phyloP scores from a whole-genome alignment of 176 grass and related monocot species.

The Avena sativa region DNA sequence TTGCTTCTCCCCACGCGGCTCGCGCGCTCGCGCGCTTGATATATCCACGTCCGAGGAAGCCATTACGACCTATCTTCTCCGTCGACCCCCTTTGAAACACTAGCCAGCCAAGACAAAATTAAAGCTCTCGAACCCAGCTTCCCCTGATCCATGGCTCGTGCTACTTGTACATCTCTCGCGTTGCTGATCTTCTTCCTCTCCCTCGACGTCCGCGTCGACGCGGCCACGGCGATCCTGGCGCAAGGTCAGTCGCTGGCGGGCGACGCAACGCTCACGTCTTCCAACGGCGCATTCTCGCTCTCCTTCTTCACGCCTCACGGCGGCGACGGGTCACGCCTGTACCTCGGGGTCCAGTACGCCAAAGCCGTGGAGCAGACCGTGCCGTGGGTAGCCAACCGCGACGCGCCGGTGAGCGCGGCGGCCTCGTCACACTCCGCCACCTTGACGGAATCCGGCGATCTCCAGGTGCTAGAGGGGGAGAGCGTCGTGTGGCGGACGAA shows the following conservation, averaged over 20 bases:
- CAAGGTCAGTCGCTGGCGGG: conserved; percentile 47
- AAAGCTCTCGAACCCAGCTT: background rate
- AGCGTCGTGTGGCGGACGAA: conserved; percentile 51
- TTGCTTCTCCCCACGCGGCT: conserved; percentile 16
- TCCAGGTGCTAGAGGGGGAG: conserved; percentile 45
- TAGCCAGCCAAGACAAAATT: background rate
- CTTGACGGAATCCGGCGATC: conserved; percentile 49
- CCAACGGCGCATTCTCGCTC: conserved; percentile 47
- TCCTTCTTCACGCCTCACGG: conserved; percentile 54
- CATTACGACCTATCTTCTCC: background rate
- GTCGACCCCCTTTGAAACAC: background rate
- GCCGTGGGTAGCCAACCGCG: conserved; percentile 75
- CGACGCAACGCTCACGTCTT: conserved; percentile 46
- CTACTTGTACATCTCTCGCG: background rate
- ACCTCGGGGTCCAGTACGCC: conserved; percentile 64
- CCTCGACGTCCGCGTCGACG: background rate
- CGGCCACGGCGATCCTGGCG: conserved; percentile 22
- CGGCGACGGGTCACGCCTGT: conserved; percentile 42
- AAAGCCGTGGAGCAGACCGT: conserved; percentile 43
- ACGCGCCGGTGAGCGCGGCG: conserved; percentile 39
- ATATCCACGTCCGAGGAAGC: conserved; percentile 2
- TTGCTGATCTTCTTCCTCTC: background rate
- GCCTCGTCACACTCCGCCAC: conserved; percentile 32
- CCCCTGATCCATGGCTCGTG: conserved; percentile 28
- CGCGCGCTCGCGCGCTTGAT: background rate